A percentile compares a stretch with the other conserved stretches of the same genome.
phyloP scores from a whole-genome alignment of 2,329 filamentous ascomycete genomes.

The Colletotrichum destructivum region DNA sequence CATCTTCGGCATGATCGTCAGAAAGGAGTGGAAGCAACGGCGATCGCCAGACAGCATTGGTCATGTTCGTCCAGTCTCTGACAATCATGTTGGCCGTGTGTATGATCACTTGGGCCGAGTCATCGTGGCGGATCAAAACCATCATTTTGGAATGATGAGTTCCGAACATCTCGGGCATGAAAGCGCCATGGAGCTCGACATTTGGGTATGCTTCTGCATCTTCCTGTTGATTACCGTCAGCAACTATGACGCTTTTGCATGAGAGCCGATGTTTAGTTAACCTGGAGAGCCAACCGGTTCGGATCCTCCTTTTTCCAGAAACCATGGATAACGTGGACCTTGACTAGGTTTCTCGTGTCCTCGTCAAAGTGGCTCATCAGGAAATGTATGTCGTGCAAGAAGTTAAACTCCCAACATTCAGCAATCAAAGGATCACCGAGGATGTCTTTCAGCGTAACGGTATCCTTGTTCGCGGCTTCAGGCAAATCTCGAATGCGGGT shows the following conservation, averaged over 20 bases:
- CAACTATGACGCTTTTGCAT: too few species aligned
- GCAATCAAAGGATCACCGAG: conserved; percentile 82
- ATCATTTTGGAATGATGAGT: conserved; percentile 93
- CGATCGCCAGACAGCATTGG: conserved; percentile 85
- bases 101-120: conserved; percentile 83
- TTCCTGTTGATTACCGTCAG: conserved; percentile 61
- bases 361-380: conserved; percentile 68
- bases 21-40: conserved; percentile 73
- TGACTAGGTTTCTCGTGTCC: conserved; percentile 64
- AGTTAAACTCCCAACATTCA: conserved; percentile 82
- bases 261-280: conserved; percentile 52
- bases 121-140: conserved; percentile 83
- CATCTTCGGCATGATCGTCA: conserved; percentile 4
- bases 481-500: conserved; percentile 78
- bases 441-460: conserved; percentile 76
- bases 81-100: conserved; percentile 94
- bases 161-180: conserved; percentile 87
- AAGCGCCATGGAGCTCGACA: conserved; percentile 79
- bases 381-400: conserved; percentile 72
- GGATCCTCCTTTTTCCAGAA: conserved; percentile 78
- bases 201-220: conserved; percentile 75
- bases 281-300: conserved; percentile 70
- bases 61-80: conserved; percentile 91
- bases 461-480: conserved; percentile 72
- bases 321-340: conserved; percentile 72